Conservation (phyloP, 1,139 yeast genomes). For the Saccharomyces hybrid region DNA sequence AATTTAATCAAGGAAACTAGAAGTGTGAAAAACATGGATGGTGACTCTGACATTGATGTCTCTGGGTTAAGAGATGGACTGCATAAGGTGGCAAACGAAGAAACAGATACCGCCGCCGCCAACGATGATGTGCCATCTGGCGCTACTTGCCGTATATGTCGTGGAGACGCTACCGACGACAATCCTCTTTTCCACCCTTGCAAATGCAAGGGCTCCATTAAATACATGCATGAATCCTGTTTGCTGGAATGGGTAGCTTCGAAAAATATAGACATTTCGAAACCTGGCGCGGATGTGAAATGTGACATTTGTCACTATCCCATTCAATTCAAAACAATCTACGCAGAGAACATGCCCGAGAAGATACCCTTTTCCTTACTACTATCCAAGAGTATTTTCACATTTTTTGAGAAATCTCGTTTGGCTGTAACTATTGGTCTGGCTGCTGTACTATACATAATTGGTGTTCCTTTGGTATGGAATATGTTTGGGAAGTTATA, state of each 20-base stretch:
- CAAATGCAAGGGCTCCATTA: constrained; percentile 86
- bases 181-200: constrained; percentile 91
- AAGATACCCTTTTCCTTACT: constrained; percentile 49
- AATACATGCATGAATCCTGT: constrained; percentile 89
- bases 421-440: constrained; percentile 33
- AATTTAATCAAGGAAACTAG: background rate
- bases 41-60: background rate
- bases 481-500: constrained; percentile 44
- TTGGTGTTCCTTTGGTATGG: constrained; percentile 55
- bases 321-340: constrained; percentile 65
- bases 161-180: constrained; percentile 73
- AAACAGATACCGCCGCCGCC: background rate
- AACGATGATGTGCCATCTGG: constrained; percentile 24
- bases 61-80: background rate
- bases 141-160: constrained; percentile 79
- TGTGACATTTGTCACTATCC: constrained; percentile 89
- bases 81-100: constrained; percentile 1
- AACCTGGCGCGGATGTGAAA: constrained; percentile 39
- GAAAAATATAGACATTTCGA: constrained; percentile 27
- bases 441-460: constrained; percentile 37
- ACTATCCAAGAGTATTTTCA: constrained; percentile 34
- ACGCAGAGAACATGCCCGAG: constrained; percentile 63
- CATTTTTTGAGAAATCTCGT: constrained; percentile 25
- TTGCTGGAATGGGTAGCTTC: constrained; percentile 72
- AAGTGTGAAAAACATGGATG: background rate